Evolutionary conservation across 2,329 filamentous ascomycete species (phyloP).

Genomic region (Curvularia sp.): DNA sequence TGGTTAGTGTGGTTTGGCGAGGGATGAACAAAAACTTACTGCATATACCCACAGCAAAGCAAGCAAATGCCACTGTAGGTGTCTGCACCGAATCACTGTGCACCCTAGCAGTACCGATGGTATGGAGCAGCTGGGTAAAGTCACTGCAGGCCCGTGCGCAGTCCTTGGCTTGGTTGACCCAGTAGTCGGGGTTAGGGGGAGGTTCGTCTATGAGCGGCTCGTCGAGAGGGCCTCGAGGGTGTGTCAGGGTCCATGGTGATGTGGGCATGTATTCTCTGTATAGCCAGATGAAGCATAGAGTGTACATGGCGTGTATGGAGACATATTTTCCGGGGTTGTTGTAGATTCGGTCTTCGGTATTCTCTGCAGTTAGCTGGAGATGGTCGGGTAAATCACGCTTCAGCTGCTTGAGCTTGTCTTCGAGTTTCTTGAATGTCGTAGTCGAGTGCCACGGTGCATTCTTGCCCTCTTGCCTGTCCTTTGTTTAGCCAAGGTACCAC

Average conservation of each 20-base stretch:
- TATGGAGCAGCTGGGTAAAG: conserved; percentile 69
- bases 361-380: conserved; percentile 65
- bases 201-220: conserved; percentile 44
- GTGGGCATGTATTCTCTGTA: conserved; percentile 74
- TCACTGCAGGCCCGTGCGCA: conserved; percentile 69
- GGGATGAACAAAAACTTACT: conserved; percentile 44
- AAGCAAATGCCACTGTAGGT: conserved; percentile 69
- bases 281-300: conserved; percentile 71
- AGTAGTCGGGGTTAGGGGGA: conserved; percentile 56
- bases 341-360: conserved; percentile 71
- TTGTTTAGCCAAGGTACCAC: conserved; percentile 15
- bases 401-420: conserved; percentile 60
- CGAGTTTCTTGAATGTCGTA: conserved; percentile 63
- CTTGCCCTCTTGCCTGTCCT: conserved; percentile 48
- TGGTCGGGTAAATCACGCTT: conserved; percentile 62
- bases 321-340: conserved; percentile 69
- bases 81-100: conserved; percentile 70
- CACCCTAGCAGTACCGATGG: conserved; percentile 51
- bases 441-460: conserved; percentile 66
- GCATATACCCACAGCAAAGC: conserved; percentile 71
- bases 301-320: conserved; percentile 70
- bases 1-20: conserved; percentile 4
- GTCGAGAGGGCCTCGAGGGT: conserved; percentile 66
- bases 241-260: conserved; percentile 61
- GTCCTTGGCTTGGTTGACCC: conserved; percentile 66